Evolutionary conservation across 768 basidiomycete genomes (phyloP), one percentile per base, ranked within the genome.

Genomic region (Boletus vinaceobasis): DNA sequence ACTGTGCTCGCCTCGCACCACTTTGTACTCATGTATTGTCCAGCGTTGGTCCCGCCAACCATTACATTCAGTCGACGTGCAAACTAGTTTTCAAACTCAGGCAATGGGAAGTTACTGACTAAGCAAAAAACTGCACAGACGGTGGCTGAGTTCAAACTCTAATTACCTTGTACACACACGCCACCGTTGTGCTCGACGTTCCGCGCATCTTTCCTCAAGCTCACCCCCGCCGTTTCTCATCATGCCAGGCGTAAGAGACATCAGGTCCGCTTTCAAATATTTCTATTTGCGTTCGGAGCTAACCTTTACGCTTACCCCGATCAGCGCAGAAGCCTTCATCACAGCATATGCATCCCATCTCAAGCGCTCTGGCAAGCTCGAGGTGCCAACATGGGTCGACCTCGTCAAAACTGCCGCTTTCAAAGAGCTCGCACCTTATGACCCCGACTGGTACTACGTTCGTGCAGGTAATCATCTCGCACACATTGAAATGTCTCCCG

Each of bases 371-470:
- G 97, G 97, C 75, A 98, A 98, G 82, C 91, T 99, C 69, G 95
- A 99, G 79, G 91, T 98, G 58, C 96, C 96, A 65, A 87, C 85
- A 75, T 98, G 96, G 96, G 96, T 91, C 58, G 96, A 97, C 75
- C 78, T 98, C 66, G 97, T 99, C 73, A 99, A 99, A 83, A 99
- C 97, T 58, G 96, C 92, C 72, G 79, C 89, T 56, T 94, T 81
- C 83, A 98, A 98, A 76, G 97, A 99, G 78, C 91, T 97, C 57
- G 96, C 95, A 50, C 97, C 97, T 51, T 98, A 98, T 78, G 93
- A 98, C 76, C 90, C 93, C 40, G 97, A 99, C 75, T 99, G 97
- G 97, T 99, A 86, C 84, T 99, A 98, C 78, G 82, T 96, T 73
- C 93, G 97, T 68, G 91, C 96, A 77, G 95, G 95, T 97, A 69